Evolutionary conservation across 345 rosid species (phyloP).

Genomic region (Lenwebbia sp.): DNA sequence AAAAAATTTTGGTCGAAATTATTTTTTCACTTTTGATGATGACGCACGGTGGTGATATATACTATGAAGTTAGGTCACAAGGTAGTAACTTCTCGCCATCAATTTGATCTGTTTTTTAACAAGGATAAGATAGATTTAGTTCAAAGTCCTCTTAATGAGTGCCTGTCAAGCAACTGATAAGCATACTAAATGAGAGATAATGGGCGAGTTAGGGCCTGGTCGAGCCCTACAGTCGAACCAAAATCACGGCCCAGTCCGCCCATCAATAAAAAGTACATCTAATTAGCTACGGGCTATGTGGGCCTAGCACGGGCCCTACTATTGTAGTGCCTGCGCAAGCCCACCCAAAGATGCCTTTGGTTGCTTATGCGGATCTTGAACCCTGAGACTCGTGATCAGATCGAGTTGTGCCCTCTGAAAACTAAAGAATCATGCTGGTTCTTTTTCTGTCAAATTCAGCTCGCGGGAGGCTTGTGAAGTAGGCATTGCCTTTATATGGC

Average conservation of each 20-base stretch:
- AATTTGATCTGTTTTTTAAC: not conserved
- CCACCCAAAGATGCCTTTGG: not conserved
- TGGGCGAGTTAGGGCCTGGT: not conserved
- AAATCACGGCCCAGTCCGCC: not conserved
- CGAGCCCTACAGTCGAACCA: not conserved
- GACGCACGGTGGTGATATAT: not conserved
- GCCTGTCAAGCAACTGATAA: not conserved
- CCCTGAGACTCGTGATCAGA: not conserved
- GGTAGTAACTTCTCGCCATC: not conserved
- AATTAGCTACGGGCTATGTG: not conserved
- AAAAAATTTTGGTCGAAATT: too few relatives aligned
- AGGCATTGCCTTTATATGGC: not conserved
- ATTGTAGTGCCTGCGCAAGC: not conserved
- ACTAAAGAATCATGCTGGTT: not conserved
- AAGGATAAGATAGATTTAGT: not conserved
- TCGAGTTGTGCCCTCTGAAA: not conserved
- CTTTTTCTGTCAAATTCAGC: not conserved
- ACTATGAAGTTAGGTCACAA: not conserved
- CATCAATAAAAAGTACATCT: not conserved
- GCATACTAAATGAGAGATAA: not conserved
- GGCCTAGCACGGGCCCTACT: not conserved
- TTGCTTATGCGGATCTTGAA: too few relatives aligned
- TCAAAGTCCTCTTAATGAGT: not conserved
- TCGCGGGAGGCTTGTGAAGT: not conserved
- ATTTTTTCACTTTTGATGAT: not conserved